Evolutionary conservation across 2,329 filamentous ascomycete genomes (phyloP).

Genomic region (Chalaropsis thielavioides): DNA sequence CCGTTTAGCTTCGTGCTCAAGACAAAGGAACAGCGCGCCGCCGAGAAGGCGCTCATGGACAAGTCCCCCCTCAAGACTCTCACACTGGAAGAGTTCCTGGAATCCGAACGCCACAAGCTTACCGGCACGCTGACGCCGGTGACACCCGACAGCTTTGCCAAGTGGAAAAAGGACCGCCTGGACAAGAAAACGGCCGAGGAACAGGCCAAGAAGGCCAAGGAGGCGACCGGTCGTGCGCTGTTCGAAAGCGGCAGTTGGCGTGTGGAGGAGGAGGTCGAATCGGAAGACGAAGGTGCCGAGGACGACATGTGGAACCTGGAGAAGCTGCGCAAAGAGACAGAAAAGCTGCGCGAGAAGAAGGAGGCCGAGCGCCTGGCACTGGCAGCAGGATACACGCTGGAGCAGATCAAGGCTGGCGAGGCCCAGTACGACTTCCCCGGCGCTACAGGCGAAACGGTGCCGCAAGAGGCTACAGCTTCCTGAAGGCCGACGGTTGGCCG

Average conservation of each 20-base stretch:
- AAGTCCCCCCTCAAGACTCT: conserved; percentile 90
- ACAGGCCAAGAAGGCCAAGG: conserved; percentile 78
- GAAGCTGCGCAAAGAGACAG: conserved; percentile 71
- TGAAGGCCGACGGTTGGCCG: not conserved
- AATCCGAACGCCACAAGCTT: conserved; percentile 90
- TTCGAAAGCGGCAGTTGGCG: conserved; percentile 96
- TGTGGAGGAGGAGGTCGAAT: conserved; percentile 49
- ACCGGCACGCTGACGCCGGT: conserved; percentile 86
- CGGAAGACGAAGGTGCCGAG: conserved; percentile 43
- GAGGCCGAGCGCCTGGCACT: conserved; percentile 48
- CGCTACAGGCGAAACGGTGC: conserved; percentile 10
- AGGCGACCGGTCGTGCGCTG: conserved; percentile 84
- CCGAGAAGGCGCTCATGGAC: conserved; percentile 89
- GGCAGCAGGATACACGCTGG: conserved; percentile 16
- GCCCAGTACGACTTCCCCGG: conserved; percentile 15
- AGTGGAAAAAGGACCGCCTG: conserved; percentile 90
- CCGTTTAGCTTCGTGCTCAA: conserved; percentile 71
- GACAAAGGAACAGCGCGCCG: conserved; percentile 90
- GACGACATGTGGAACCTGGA: conserved; percentile 60
- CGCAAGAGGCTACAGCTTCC: not conserved
- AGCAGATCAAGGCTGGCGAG: conserved; percentile 17
- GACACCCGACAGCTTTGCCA: conserved; percentile 79
- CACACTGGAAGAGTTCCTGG: conserved; percentile 92
- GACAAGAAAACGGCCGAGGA: conserved; percentile 94
- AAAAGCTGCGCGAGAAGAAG: conserved; percentile 55